Evolutionary conservation across 805 yeast genomes (phyloP), one percentile per base, ranked within the genome.

Genomic region (Zygosaccharomyces kombuchaensis): DNA sequence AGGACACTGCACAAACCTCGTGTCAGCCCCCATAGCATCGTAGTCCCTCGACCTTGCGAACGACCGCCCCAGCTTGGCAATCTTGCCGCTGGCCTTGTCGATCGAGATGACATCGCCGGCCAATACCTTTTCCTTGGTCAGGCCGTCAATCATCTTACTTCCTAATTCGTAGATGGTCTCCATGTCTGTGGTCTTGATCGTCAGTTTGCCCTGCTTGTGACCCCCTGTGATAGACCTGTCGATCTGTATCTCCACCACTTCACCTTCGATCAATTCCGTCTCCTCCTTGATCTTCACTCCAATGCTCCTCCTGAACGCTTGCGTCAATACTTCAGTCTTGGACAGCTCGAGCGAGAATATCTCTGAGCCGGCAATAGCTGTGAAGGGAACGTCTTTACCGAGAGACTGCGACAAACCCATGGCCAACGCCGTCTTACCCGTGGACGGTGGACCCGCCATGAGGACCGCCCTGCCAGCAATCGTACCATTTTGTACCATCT

Each of bases 1-100:
- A 32, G 99, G 99, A 65, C 96, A 85, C 69, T 93, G 97, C 47
- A 93, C 96, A 66, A 93, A 93, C 68, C 89, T 90, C 40, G 96
- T 90, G 54, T 95, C 98, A 44, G 97, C 96, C 16, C 96, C 96
- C 95, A 89, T 88, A 36, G 98, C 96, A 70, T 93, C 99, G 67
- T 93, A 93, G 68, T 93, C 99, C 58, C 99, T 79, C 5, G 97
- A 95, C 57, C 97, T 80, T 5, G 98, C 83, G 68, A 88, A 95
- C 0, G 97, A 90, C 68, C 96, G 82, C 50, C 99, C 99, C 54
- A 93, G 78, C 67, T 91, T 88, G 45, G 93, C 82, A 59, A 93
- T 87, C 54, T 91, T 87, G 44, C 99, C 99, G 42, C 90, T 80
- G 9, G 96, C 90, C 68, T 93, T 89, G 68, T 93, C 99, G 64